Base-by-base conservation (phyloP, 495 filamentous ascomycete species). In the Penicillium mononematosum region DNA sequence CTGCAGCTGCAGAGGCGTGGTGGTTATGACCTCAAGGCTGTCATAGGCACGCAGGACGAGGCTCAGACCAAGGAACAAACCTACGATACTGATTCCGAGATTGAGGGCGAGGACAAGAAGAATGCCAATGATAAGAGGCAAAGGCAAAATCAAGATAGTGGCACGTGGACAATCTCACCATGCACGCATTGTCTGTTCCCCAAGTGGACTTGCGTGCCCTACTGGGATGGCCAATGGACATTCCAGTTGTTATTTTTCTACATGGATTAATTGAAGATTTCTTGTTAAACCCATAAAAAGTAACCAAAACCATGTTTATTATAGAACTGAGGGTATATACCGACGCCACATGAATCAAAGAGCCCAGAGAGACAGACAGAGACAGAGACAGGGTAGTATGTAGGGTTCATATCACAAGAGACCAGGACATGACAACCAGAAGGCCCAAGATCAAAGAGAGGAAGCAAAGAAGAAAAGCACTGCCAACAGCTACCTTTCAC, bases 401-500 rank as follows among this genome's bases (percentile, higher is more conserved):
- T 53, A 53, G 32, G 43, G 9, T n/a, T 24, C 42, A 29, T 24
- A 51, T 41, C 14, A 50, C 22, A 24, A 38, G 25, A 48, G 38
- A 42, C 32, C 24, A 22, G 53, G 27, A 55, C 58, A 42, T 50
- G 38, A 58, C 34, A 58, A 50, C 25, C 24, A 16, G n/a, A 38
- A 43, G 20, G 32, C 8, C 45, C 4, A 42, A 27, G n/a, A 53
- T 12, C 36, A 45, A 58, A 44, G 24, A 22, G 14, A 34, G 22
- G 5, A 24, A 38, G 31, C 10, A 25, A 29, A 25, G 36, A 38
- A 32, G 27, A 17, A 44, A 2, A 20, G n/a, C 22, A n/a, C 24
- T 27, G 38, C 11, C 5, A 22, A 44, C 14, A 50, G 41, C 20
- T 34, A 17, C 38, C 20, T 17, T 17, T 60, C 63, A 78, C 48